Base-by-base conservation (phyloP, 1,284 basidiomycete species). In the Cutaneotrichosporon sp. region DNA sequence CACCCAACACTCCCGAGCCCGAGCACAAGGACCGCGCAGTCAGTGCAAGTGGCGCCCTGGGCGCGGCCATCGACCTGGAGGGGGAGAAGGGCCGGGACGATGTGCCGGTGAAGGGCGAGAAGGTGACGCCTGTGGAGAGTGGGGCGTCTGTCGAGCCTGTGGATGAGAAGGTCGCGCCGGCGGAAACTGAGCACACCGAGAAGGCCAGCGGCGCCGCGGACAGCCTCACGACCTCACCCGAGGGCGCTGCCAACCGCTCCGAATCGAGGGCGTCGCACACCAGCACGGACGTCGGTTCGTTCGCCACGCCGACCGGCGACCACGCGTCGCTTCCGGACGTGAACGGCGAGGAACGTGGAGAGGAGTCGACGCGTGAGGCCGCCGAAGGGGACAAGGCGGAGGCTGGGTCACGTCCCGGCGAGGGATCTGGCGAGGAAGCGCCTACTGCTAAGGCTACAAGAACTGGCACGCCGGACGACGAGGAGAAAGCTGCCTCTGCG, bases 261-360 rank as follows among this genome's bases (percentile, higher is more conserved):
- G 43, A 33, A 10, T 45, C 51, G 26, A 26, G 35, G 27, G 25
- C 46, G 19, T 49, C 46, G 26, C 44, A 46, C 16, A 33, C 8
- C 10, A 47, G 32, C 27, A 43, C 43, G 25, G 31, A 29, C 31
- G 51, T 31, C 22, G 46, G 33, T 14, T 44, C 48, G 26, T 53
- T 53, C 39, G 26, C 47, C 9, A 50, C 55, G 45, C 51, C 51
- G n/a, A 31, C 35, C 25, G 44, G 49, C 19, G 49, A 54, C 19
- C n/a, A 49, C 37, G 27, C 22, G 19, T 31, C 46, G n/a, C 29
- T 49, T 25, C 49, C 52, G 29, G 39, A 46, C 19, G 46, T 39
- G 17, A 32, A n/a, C 20, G 33, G 34, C 2, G 32, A 16, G 9
- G 22, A 24, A 22, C n/a, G 20, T 29, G 46, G 16, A 26, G 37